Evolutionary conservation across 176 grass and related monocot genomes (phyloP), one percentile per base, ranked within the genome.

Genomic region (Juncus inflexus): DNA sequence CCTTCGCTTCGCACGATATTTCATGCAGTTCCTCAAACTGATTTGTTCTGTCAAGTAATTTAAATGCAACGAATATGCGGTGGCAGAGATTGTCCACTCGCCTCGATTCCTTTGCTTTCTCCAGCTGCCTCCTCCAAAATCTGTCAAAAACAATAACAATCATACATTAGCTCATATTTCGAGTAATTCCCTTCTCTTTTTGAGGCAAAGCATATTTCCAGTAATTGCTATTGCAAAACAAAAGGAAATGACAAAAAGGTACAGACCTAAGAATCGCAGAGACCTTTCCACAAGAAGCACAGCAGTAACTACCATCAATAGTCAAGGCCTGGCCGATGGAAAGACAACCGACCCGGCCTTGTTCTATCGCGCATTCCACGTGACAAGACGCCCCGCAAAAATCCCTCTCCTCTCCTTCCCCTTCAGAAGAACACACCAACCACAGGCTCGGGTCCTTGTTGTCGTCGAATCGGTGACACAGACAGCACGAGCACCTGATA

Each of bases 381-480:
- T 99, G 94, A 69, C 94, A 99, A 81, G 94, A 99, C 62, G 85
- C 85, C 15, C 94, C 89, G 72, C 94, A 99, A 4, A 81, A 99
- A 66, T 92, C 76, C 42, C 77, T 92, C 51, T 86, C 83, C 16
- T 12, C 42, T 58, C 38, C 37, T 57, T 66, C 85, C 61, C 53
- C 83, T 82, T 99, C 94, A 72, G 94, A 89, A 69, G 72, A 51
- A 78, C 94, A 99, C 58, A 99, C 94, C 12, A 99, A 67, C 94
- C 94, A 99, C 58, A 90, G 72, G 78, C 94, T 99, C 60, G 94
- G 94, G 61, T 99, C 94, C 67, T 99, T 99, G 64, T 99, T 99
- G 75, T 99, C 94, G 86, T 99, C 94, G 76, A 99, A 99, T 55
- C 70, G 83, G 60, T 90, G 94, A 58, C 94, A 99, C 77, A 99